A percentile compares a stretch with the other conserved stretches of the same genome.
Evolutionary conservation across 257 asterid genomes (phyloP).

Genomic region (Ilex aquifolium): DNA sequence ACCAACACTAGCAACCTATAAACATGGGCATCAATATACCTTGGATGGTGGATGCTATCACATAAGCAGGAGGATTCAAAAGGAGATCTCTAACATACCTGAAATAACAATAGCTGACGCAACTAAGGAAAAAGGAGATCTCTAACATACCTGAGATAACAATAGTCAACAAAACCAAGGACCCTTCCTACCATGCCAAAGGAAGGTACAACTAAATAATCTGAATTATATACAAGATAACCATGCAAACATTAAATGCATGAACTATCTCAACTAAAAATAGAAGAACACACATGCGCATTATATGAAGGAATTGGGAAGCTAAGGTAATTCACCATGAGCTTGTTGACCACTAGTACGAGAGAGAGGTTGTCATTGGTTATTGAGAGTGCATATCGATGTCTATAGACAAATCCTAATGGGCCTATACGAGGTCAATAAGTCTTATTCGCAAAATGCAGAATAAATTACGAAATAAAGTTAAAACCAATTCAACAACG

Average conservation of each 20-base stretch:
- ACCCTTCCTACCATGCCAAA: background rate
- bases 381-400: no score
- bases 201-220: background rate
- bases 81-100: slow-evolving; percentile 91
- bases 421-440: no score
- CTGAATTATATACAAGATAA: background rate
- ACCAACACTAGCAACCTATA: background rate
- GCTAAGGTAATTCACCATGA: background rate
- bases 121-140: slow-evolving; percentile 6
- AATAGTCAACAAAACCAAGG: slow-evolving; percentile 4
- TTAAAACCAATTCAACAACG: no score
- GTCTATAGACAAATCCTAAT: no score
- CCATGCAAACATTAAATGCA: background rate
- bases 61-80: slow-evolving; percentile 93
- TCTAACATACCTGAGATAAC: slow-evolving; percentile 1
- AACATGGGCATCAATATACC: slow-evolving; percentile 23
- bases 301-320: background rate
- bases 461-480: no score
- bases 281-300: background rate
- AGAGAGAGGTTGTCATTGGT: no score
- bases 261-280: no score
- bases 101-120: slow-evolving; percentile 11
- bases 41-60: slow-evolving; percentile 74
- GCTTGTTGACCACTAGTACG: no score
- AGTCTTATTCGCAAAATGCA: no score